Evolutionary conservation across 305 asterid genomes (phyloP).

Genomic region (Caryopteris hybrid): DNA sequence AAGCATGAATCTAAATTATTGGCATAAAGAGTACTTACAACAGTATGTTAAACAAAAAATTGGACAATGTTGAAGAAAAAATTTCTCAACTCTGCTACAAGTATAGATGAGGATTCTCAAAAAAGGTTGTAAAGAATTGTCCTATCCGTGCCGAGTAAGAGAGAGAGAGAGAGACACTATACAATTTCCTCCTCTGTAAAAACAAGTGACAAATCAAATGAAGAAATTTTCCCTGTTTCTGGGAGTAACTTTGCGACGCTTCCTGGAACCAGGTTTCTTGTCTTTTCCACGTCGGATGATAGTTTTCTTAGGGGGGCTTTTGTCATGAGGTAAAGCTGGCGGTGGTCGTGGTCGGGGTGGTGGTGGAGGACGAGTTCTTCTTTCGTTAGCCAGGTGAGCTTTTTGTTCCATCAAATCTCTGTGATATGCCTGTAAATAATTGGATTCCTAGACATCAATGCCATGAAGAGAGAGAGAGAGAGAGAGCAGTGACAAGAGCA

Average conservation of each 20-base stretch:
- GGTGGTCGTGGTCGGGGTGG: too few relatives aligned
- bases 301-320: conserved; percentile 27
- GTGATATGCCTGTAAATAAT: conserved; percentile 71
- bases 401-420: conserved; percentile 64
- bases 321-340: conserved; percentile 26
- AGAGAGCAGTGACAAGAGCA: neutral
- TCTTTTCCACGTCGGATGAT: conserved; percentile 46
- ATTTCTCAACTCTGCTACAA: conserved; percentile 20
- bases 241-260: conserved; percentile 47
- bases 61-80: conserved; percentile 17
- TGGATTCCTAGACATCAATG: conserved; percentile 6
- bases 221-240: conserved; percentile 35
- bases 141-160: conserved; percentile 21
- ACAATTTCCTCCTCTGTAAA: conserved; percentile 25
- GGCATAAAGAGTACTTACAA: conserved; percentile 31
- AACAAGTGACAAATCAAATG: conserved; percentile 30
- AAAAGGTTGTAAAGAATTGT: conserved; percentile 7
- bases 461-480: neutral
- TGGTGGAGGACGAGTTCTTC: conserved; percentile 9
- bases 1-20: conserved; percentile 25
- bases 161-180: conserved; percentile 19
- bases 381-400: conserved; percentile 41
- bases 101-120: conserved; percentile 14
- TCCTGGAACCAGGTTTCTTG: conserved; percentile 52
- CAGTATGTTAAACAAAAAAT: conserved; percentile 24